These are phyloP conservation scores for Trebouxia sp. DNA, from an alignment of 139 green algal species.

Conservation along the genomic window DNA sequence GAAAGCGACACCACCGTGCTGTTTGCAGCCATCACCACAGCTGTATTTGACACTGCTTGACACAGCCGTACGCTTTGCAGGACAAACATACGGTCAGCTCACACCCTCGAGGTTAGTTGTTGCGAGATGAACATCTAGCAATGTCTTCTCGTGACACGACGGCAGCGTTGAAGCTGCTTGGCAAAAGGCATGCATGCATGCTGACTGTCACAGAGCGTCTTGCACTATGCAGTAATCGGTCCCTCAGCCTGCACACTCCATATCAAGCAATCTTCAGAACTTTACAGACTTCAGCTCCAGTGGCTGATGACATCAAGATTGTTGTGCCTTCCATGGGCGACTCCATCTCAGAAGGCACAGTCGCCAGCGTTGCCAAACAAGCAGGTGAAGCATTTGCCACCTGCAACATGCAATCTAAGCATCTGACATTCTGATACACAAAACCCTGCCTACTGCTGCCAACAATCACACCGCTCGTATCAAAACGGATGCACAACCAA, in stretches of 20 bases:
- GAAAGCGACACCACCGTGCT: too few relatives aligned
- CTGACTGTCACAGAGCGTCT: too few relatives aligned
- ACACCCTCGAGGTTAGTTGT: not conserved
- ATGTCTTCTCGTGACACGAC: not conserved
- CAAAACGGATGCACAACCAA: too few relatives aligned
- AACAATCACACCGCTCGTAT: too few relatives aligned
- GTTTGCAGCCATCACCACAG: not conserved
- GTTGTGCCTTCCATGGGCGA: conserved; percentile 91
- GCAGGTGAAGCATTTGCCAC: conserved; percentile 28
- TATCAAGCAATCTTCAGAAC: not conserved
- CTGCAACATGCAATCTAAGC: not conserved
- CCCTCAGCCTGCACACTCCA: not conserved
- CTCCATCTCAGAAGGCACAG: conserved; percentile 89
- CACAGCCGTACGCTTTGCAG: too few relatives aligned
- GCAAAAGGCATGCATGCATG: not conserved
- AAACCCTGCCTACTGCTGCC: not conserved
- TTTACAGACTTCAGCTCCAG: conserved; percentile 2
- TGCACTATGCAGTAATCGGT: not conserved
- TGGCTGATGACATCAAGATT: conserved; percentile 29
- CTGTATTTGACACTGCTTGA: too few relatives aligned
- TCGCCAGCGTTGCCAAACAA: conserved; percentile 80
- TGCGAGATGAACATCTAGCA: not conserved
- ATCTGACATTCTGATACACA: not conserved
- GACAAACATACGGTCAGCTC: not conserved
- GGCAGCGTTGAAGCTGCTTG: not conserved